Evolutionary conservation across 176 grass and related monocot genomes (phyloP).

Genomic region (Raddia distichophylla): DNA sequence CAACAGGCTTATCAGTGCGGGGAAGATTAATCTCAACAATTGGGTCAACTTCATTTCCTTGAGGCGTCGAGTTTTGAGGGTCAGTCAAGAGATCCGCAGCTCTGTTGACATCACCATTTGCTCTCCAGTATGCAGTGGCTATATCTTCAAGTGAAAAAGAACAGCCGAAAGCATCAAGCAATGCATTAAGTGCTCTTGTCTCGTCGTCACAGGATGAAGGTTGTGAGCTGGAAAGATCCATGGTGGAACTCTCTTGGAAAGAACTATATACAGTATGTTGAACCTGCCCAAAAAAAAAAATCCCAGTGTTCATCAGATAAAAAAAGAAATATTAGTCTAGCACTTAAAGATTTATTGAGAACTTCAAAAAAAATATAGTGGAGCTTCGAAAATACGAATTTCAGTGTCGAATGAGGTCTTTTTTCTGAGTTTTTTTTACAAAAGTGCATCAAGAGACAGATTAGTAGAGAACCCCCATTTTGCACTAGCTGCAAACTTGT

Average conservation of each 20-base stretch:
- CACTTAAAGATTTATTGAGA: not conserved
- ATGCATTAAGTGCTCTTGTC: constrained; percentile 56
- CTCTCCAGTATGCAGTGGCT: constrained; percentile 73
- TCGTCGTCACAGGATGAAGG: constrained; percentile 59
- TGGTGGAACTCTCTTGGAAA: constrained; percentile 21
- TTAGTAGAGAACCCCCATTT: not conserved
- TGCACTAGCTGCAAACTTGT: constrained; percentile 6
- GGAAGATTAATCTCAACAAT: constrained; percentile 36
- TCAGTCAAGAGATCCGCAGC: constrained; percentile 73
- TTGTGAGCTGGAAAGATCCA: constrained; percentile 47
- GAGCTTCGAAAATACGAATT: not conserved
- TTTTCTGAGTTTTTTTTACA: not conserved
- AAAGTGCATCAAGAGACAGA: not conserved
- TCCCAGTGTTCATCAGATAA: constrained; percentile 21
- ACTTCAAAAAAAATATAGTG: constrained; percentile 20
- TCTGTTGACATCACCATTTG: constrained; percentile 67
- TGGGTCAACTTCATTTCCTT: constrained; percentile 44
- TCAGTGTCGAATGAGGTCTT: not conserved
- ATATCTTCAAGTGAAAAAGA: constrained; percentile 82
- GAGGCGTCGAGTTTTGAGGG: constrained; percentile 51
- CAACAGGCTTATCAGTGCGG: constrained; percentile 32
- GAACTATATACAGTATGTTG: constrained; percentile 23
- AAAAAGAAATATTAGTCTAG: constrained; percentile 5
- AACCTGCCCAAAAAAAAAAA: constrained; percentile 37
- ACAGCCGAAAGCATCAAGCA: constrained; percentile 76